phyloP scores from a whole-genome alignment of 176 grass and related monocot genomes.

The Triticum turgidum region DNA sequence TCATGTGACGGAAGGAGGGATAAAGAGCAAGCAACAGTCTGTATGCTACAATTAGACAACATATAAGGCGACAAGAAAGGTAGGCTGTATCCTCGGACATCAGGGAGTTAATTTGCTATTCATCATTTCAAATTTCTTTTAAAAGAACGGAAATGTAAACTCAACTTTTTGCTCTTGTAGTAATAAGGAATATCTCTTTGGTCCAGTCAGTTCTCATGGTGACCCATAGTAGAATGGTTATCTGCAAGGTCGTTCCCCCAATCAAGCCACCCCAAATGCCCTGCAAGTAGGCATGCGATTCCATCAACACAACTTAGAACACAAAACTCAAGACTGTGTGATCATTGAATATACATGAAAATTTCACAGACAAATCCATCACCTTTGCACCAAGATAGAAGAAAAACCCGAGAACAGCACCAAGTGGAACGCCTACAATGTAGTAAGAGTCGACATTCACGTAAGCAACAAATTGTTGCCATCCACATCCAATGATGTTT shows the following conservation, averaged over 20 bases:
- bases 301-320: not conserved
- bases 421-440: constrained; percentile 70
- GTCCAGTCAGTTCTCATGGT: constrained; percentile 74
- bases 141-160: not conserved
- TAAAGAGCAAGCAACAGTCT: not conserved
- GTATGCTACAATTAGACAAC: not conserved
- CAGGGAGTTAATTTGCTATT: not conserved
- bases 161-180: not conserved
- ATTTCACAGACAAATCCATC: not conserved
- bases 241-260: constrained; percentile 72
- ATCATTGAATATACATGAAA: not conserved
- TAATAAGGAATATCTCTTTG: constrained; percentile 42
- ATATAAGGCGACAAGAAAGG: not conserved
- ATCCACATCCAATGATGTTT: constrained; percentile 74
- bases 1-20: not conserved
- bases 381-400: constrained; percentile 73
- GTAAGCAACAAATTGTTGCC: constrained; percentile 91
- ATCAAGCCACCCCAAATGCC: constrained; percentile 88
- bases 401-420: constrained; percentile 60
- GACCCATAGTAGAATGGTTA: constrained; percentile 55
- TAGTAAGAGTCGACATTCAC: constrained; percentile 92
- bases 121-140: too few relatives aligned
- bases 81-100: not conserved
- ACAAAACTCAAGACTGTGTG: not conserved
- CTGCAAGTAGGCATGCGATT: constrained; percentile 6